Percentiles rank a stretch among this genome's conserved stretches.
These are phyloP conservation scores for Viola odorata DNA, from an alignment of 345 rosid species.

Conservation along the genomic window DNA sequence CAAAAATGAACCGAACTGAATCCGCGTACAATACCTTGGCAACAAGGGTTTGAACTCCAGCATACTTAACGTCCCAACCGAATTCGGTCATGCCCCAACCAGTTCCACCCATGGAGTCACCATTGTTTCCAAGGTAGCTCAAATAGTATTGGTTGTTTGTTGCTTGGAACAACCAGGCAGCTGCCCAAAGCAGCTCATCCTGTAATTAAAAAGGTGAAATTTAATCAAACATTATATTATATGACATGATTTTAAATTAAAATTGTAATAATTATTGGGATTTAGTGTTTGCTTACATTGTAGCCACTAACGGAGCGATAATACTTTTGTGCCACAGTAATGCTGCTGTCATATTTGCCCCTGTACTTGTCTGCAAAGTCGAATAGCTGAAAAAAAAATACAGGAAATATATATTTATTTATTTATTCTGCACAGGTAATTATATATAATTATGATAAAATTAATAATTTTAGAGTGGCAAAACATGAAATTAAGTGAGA, in stretches of 20 bases:
- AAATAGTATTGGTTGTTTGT: constrained; percentile 63
- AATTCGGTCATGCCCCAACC: constrained; percentile 94
- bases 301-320: constrained; percentile 87
- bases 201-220: constrained; percentile 17
- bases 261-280: too few relatives aligned
- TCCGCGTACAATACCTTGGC: constrained; percentile 51
- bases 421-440: neutral
- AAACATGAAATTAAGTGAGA: constrained; percentile 7
- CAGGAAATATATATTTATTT: neutral
- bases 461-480: neutral
- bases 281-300: constrained; percentile 41
- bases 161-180: constrained; percentile 95
- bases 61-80: constrained; percentile 96
- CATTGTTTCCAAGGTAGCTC: constrained; percentile 78
- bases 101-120: constrained; percentile 85
- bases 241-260: neutral
- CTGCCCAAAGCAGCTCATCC: constrained; percentile 97
- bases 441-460: neutral
- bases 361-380: constrained; percentile 95
- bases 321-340: constrained; percentile 73
- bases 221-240: neutral
- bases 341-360: constrained; percentile 93
- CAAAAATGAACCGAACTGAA: neutral
- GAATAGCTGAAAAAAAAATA: constrained; percentile 52
- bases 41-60: constrained; percentile 90